Conservation (phyloP, 2,329 filamentous ascomycete species). For the Xylaria sp. region DNA sequence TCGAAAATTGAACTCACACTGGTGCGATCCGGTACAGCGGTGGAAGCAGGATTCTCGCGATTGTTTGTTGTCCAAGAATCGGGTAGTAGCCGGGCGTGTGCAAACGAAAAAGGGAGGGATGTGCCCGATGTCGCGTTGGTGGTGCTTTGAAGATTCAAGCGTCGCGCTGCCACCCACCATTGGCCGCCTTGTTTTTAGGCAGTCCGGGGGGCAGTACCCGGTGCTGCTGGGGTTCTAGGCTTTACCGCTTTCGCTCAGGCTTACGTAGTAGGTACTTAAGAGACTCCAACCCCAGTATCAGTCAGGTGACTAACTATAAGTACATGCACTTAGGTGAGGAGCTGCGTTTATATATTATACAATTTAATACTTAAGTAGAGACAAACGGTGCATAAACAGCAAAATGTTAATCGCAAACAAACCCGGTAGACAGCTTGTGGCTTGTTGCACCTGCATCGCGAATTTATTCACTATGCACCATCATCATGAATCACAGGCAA, state of each 20-base stretch:
- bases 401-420: too few relatives aligned
- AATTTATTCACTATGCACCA: too few relatives aligned
- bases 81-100: background rate
- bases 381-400: too few relatives aligned
- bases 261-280: too few relatives aligned
- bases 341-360: too few relatives aligned
- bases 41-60: background rate
- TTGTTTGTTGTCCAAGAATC: slow-evolving; percentile 11
- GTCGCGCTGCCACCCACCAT: slow-evolving; percentile 20
- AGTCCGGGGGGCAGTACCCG: background rate
- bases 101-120: slow-evolving; percentile 13
- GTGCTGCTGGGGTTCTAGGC: background rate
- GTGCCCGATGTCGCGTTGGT: slow-evolving; percentile 37
- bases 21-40: background rate
- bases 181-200: slow-evolving; percentile 23
- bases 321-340: background rate
- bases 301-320: background rate
- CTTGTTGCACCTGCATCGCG: too few relatives aligned
- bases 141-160: slow-evolving; percentile 25
- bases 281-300: background rate
- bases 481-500: too few relatives aligned
- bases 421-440: too few relatives aligned
- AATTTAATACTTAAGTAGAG: too few relatives aligned
- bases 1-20: slow-evolving; percentile 15
- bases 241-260: background rate